Conservation (phyloP, 768 basidiomycete genomes). For the Russula sp. region DNA sequence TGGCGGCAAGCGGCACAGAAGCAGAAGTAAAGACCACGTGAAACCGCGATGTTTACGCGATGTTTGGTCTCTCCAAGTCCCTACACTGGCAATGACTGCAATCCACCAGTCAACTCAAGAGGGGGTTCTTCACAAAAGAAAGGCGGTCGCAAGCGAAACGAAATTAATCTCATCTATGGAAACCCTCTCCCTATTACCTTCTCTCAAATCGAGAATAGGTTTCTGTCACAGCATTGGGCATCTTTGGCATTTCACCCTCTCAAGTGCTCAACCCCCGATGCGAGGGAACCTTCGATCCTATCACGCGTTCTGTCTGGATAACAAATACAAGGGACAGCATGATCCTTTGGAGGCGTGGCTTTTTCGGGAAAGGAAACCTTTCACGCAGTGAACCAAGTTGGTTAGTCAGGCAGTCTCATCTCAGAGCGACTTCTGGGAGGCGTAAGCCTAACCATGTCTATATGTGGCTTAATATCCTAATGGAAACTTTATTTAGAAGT, state of each 20-base stretch:
- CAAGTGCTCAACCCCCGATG: constrained; percentile 68
- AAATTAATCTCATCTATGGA: constrained; percentile 67
- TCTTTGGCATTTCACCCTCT: constrained; percentile 47
- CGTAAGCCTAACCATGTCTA: constrained; percentile 44
- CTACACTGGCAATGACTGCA: constrained; percentile 53
- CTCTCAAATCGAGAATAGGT: constrained; percentile 46
- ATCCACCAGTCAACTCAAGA: constrained; percentile 22
- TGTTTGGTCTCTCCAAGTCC: constrained; percentile 27
- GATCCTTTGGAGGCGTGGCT: constrained; percentile 83
- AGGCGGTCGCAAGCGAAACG: constrained; percentile 51
- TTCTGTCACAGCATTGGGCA: constrained; percentile 44
- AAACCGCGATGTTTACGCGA: constrained; percentile 28
- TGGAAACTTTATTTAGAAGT: constrained; percentile 44
- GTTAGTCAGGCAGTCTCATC: constrained; percentile 76
- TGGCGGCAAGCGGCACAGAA: no score
- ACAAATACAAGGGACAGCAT: constrained; percentile 57
- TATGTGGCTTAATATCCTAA: neutral
- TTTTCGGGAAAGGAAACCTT: constrained; percentile 96
- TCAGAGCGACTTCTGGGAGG: constrained; percentile 49
- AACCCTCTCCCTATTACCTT: constrained; percentile 64
- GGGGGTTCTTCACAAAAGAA: constrained; percentile 39
- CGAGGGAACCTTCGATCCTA: constrained; percentile 70
- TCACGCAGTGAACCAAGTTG: constrained; percentile 95
- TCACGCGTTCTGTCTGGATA: constrained; percentile 89
- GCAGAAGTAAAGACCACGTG: neutral